These are phyloP conservation scores for Apiospora rasikravindrae DNA, from an alignment of 2,329 filamentous ascomycete species.

Conservation along the genomic window DNA sequence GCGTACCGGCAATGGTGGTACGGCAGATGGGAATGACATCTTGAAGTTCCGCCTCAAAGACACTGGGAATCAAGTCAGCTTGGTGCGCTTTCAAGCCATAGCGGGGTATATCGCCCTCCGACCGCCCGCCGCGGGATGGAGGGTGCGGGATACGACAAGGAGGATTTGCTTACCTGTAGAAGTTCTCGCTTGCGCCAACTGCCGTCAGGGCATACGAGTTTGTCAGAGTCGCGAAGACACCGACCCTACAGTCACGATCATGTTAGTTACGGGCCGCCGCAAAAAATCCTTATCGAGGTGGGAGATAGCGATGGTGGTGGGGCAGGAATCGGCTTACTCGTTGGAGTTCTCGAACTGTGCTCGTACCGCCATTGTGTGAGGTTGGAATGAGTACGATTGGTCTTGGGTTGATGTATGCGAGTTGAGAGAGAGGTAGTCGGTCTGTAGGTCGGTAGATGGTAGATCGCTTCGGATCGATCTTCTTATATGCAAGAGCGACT, in stretches of 20 bases:
- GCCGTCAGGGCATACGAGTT: constrained; percentile 97
- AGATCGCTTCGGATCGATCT: background rate
- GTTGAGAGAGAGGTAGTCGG: background rate
- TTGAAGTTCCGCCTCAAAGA: constrained; percentile 97
- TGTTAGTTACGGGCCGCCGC: constrained; percentile 12
- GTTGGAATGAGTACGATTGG: background rate
- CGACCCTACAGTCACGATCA: constrained; percentile 67
- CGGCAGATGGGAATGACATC: constrained; percentile 97
- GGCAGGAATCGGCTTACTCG: constrained; percentile 64
- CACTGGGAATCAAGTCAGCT: constrained; percentile 52
- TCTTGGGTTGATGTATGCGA: background rate
- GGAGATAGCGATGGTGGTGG: constrained; percentile 30
- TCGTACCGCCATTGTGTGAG: constrained; percentile 64
- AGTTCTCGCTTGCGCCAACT: constrained; percentile 96
- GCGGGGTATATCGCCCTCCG: constrained; percentile 8
- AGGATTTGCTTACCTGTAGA: constrained; percentile 73
- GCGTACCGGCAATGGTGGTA: constrained; percentile 93
- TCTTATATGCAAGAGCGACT: constrained; percentile 1
- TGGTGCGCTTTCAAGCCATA: background rate
- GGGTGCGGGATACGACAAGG: background rate
- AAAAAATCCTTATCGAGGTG: constrained; percentile 20
- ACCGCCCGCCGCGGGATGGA: background rate
- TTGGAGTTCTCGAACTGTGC: constrained; percentile 89
- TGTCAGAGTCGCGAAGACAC: constrained; percentile 94
- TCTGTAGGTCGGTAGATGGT: background rate